phyloP scores from a whole-genome alignment of 495 filamentous ascomycete genomes.

The Penicillium arizonense region DNA sequence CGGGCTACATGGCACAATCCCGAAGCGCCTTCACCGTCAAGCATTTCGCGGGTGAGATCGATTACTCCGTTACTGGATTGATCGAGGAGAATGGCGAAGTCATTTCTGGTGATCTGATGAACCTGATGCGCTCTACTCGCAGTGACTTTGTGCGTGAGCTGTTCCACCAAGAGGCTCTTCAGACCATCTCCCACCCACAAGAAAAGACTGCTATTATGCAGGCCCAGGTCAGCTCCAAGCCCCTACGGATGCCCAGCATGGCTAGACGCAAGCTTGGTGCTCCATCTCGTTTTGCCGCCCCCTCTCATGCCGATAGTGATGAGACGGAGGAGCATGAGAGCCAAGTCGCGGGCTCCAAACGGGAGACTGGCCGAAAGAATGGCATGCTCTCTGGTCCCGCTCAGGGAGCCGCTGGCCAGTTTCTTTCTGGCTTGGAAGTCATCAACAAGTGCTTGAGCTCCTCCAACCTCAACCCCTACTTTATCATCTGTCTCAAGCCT shows the following conservation, averaged over 20 bases:
- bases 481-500: conserved; percentile 95
- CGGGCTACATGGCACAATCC: conserved; percentile 76
- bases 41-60: conserved; percentile 96
- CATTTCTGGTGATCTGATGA: conserved; percentile 94
- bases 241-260: conserved; percentile 87
- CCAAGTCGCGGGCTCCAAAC: conserved; percentile 38
- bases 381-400: conserved; percentile 48
- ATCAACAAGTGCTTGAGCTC: conserved; percentile 81
- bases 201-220: conserved; percentile 92
- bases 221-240: conserved; percentile 92
- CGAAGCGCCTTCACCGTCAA: conserved; percentile 82
- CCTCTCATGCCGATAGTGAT: conserved; percentile 43
- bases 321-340: conserved; percentile 54
- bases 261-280: conserved; percentile 67
- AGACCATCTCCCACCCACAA: conserved; percentile 85
- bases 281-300: conserved; percentile 32
- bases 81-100: conserved; percentile 95
- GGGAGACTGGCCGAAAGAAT: conserved; percentile 36
- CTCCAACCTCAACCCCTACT: conserved; percentile 84
- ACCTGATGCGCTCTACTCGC: conserved; percentile 82
- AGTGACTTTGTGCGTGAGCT: conserved; percentile 86
- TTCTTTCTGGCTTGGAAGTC: conserved; percentile 83
- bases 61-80: conserved; percentile 81
- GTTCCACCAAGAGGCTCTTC: conserved; percentile 89
- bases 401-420: conserved; percentile 90